Conservation (phyloP, 2,329 filamentous ascomycete species). For the Chrysoporthe puriensis region DNA sequence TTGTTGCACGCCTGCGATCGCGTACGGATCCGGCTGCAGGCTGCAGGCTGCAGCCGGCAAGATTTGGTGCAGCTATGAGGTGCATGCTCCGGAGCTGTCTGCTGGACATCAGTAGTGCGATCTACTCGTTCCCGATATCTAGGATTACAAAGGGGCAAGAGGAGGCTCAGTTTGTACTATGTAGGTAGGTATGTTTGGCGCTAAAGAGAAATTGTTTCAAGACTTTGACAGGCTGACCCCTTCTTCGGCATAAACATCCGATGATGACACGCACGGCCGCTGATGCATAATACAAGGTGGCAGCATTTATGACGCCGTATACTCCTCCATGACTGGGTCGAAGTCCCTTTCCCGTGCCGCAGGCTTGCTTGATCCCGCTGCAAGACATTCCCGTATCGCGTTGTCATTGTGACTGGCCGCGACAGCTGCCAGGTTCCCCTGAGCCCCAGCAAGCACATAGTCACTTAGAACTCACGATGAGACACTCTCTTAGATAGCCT, state of each 20-base stretch:
- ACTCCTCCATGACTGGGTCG: not conserved
- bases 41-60: not conserved
- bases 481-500: not conserved
- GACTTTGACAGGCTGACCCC: not conserved
- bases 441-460: too few relatives aligned
- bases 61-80: not conserved
- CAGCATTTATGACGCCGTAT: not conserved
- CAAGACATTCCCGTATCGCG: not conserved
- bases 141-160: not conserved
- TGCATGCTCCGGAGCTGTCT: not conserved
- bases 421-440: too few relatives aligned
- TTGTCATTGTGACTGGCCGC: not conserved
- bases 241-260: constrained; percentile 8
- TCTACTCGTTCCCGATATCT: not conserved
- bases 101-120: not conserved
- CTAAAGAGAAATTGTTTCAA: constrained; percentile 4
- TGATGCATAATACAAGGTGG: not conserved
- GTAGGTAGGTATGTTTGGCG: not conserved
- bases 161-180: not conserved
- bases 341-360: too few relatives aligned
- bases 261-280: not conserved
- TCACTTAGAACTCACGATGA: not conserved
- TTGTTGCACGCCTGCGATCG: not conserved
- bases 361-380: not conserved
- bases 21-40: not conserved